Evolutionary conservation across 306 rosid species (phyloP), one percentile per base, ranked within the genome.

Genomic region (Glycyrrhiza uralensis): DNA sequence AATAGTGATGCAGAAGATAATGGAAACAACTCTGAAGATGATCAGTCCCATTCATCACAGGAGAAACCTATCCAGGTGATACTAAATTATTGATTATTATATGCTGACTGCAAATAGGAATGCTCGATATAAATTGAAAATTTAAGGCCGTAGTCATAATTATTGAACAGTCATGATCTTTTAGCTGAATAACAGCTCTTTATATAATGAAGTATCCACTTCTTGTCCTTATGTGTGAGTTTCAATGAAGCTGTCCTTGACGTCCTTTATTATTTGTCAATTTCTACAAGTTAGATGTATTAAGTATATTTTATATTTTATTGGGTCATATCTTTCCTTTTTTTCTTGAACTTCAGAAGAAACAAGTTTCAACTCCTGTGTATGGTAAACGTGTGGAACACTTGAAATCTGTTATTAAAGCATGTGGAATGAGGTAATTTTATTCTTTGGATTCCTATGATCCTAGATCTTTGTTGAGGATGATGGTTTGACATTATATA

Each of bases 351-450:
- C 39, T 77, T 66, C 89, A 94, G 98, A 94, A 86, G 87, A 89
- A 94, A 70, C 95, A 85, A 80, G 90, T 82, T 74, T 81, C 94
- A 81, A 76, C 88, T 71, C 80, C 93, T 52, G 87, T 80, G 49
- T 86, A 91, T 75, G 92, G 97, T 32, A 94, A 89, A 84, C 95
- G 63, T 4, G 98, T 94, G 85, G 98, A 94, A 86, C 80, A 79
- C 69, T 81, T 94, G 72, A 89, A 92, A 80, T 89, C 98, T 45
- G 85, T 94, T 70, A 91, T 94, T 85, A 94, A 94, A 86, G 88
- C 91, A 9, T 91, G 97, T 79, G 98, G 98, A 72, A 87, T 94
- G 98, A 82, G 98, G 98, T 89, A 70, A 79, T 58, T 74, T 79
- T 72, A 76, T 63, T 63, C 57, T 63, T 75, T 36, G 55, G 59